Conservation (phyloP, 768 basidiomycete species). For the Lentinus tigrinus region DNA sequence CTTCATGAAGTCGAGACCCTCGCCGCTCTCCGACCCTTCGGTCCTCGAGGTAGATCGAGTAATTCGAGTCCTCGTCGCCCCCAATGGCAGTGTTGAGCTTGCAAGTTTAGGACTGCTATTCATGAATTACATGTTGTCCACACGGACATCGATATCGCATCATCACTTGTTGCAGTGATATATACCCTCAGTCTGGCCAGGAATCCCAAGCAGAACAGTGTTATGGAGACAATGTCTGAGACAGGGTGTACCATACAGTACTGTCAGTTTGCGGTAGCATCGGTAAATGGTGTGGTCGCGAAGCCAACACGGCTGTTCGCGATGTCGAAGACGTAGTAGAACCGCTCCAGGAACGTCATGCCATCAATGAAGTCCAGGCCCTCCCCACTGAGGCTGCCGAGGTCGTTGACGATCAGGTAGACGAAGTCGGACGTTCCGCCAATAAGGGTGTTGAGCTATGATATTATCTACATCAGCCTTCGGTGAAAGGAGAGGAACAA, state of each 20-base stretch:
- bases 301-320: constrained; percentile 39
- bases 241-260: no score
- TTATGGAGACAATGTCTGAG: no score
- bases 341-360: constrained; percentile 37
- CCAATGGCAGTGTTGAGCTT: constrained; percentile 30
- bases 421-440: constrained; percentile 45
- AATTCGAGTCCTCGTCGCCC: constrained; percentile 20
- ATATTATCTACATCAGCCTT: not conserved
- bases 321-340: constrained; percentile 44
- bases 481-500: not conserved
- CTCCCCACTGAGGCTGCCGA: constrained; percentile 39
- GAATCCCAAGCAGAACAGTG: no score
- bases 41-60: constrained; percentile 27
- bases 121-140: no score
- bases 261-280: constrained; percentile 28
- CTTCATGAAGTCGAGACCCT: constrained; percentile 34
- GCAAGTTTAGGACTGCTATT: no score
- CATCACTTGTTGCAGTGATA: no score
- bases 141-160: no score
- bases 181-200: no score
- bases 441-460: constrained; percentile 52
- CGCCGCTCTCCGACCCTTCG: constrained; percentile 22
- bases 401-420: constrained; percentile 37
- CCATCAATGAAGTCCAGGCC: constrained; percentile 53
- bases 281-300: constrained; percentile 38